Base-by-base conservation (phyloP, 2,329 filamentous ascomycete species). In the Calonectria ilicicola region DNA sequence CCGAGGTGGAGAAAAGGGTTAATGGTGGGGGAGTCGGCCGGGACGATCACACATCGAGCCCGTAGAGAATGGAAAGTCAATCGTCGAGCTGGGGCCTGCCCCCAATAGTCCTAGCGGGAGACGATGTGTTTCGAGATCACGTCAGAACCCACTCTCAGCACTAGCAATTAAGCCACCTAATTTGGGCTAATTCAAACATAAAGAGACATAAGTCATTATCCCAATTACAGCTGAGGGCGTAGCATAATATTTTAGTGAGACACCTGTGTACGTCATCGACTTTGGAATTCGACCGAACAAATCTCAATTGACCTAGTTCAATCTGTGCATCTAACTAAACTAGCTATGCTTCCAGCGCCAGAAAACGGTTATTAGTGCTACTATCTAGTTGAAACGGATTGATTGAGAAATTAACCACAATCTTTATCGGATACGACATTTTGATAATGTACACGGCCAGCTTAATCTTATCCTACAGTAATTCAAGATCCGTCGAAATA, bases 401-500 rank as follows among this genome's bases (percentile, higher is more conserved):
- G 32, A 35, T 2, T 9, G 32, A 35, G 7, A 35, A 35, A 12
- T 9, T 35, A 12, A 35, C 32, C 10, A 32, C 32, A 35, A 35
- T 35, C 32, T 10, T 12, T 5, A 35, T 35, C 32, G 32, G 12
- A 35, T 5, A 35, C 32, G 3, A 12, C 10, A 35, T 35, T 35
- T 35, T 9, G 32, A 35, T 35, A 14, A 3, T 35, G 32, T 12
- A 35, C 32, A 12, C 10, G 32, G 10, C 3, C 32, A 35, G 32
- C 7, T 35, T 23, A 29, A 46, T 42, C 23, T 21, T 35, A 47
- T 12, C 21, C 74, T 47, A 76, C 9, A 47, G 17, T 2, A 74
- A 72, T 32, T 79, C 76, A 23, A 81, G 17, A 1, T 77, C 79
- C 1, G 75, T 78, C 2, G 73, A 72, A 9, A 81, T 76, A 56